Base-by-base conservation (phyloP, 768 basidiomycete genomes). In the Lentinula detonsa region DNA sequence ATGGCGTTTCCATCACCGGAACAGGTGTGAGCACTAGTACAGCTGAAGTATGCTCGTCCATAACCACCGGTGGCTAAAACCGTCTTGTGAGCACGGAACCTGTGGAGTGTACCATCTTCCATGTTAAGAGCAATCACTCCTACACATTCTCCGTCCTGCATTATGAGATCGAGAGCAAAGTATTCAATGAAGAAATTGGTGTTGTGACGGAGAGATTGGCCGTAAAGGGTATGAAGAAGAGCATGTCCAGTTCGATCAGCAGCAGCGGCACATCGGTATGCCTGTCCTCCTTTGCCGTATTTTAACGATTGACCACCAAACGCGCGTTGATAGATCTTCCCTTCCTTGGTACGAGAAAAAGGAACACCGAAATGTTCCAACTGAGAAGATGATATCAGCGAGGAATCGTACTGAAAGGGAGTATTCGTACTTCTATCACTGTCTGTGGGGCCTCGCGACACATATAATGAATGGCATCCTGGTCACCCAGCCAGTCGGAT, bases 181-280 rank as follows among this genome's bases (percentile, higher is more conserved):
- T 96, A 99, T 74, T 99, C 97, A 74, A 99, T 98, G 81, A 99
- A 99, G 78, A 98, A 99, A 77, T 98, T 96, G 73, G 97, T 98
- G 81, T 98, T 88, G 81, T 99, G 97, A 61, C 94, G 90, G 63
- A 99, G 86, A 61, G 96, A 98, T 80, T 99, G 97, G 67, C 97
- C 97, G 69, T 99, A 99, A 60, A 99, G 91, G 8, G 96, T 98
- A 81, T 99, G 97, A 48, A 99, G 86, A 70, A 99, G 86, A 21
- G 97, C 97, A 70, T 99, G 97, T 31, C 97, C 97, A 6, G 97
- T 99, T 73, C 97, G 92, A 74, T 99, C 97, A 60, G 97, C 97
- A 5, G 96, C 96, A 59, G 97, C 95, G 56, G 97, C 97, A 72
- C 96, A 98, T 64, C 97, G 93, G 75, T 99, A 98, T 31, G 97